Percentiles rank a stretch among this genome's conserved stretches.
Conservation (phyloP, 352 stramenopile genomes). For the Phytopythium montanum region DNA sequence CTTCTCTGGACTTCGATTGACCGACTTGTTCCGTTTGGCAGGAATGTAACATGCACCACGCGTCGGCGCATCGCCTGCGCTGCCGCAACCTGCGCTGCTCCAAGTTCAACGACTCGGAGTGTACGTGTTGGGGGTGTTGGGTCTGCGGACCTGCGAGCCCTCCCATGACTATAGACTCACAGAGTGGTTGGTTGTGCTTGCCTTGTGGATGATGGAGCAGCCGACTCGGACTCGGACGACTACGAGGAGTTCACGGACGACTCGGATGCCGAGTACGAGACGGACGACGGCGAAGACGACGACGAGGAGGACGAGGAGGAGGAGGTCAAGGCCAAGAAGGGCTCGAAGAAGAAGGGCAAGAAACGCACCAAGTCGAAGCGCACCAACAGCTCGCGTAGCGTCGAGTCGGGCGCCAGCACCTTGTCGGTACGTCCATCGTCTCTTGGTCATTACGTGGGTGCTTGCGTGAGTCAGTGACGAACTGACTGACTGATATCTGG, state of each 20-base stretch:
- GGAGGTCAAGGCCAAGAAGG: constrained; percentile 66
- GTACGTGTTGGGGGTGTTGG: constrained; percentile 28
- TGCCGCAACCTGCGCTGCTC: constrained; percentile 84
- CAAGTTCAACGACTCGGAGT: constrained; percentile 89
- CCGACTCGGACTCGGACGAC: constrained; percentile 73
- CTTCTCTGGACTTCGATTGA: too few relatives aligned
- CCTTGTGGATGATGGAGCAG: constrained; percentile 16
- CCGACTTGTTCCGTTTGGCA: constrained; percentile 6
- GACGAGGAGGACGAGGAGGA: constrained; percentile 61
- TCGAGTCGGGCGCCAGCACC: constrained; percentile 28
- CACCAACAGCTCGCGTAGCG: constrained; percentile 42
- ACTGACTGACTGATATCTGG: neutral
- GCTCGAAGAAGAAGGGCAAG: constrained; percentile 42
- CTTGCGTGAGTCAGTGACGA: neutral
- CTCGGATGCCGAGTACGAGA: constrained; percentile 68
- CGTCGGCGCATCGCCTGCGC: constrained; percentile 80
- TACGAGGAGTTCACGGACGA: constrained; percentile 49
- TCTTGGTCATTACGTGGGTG: neutral
- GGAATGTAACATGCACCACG: constrained; percentile 89
- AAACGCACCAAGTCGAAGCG: constrained; percentile 30
- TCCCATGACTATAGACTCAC: neutral
- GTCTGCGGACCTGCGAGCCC: too few relatives aligned
- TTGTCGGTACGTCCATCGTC: constrained; percentile 21
- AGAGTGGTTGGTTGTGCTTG: constrained; percentile 3
- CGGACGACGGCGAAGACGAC: constrained; percentile 45